Percentiles rank a stretch among this genome's conserved stretches.
These are phyloP conservation scores for Hylodesmum podocarpum DNA, from an alignment of 306 rosid species.

Conservation along the genomic window DNA sequence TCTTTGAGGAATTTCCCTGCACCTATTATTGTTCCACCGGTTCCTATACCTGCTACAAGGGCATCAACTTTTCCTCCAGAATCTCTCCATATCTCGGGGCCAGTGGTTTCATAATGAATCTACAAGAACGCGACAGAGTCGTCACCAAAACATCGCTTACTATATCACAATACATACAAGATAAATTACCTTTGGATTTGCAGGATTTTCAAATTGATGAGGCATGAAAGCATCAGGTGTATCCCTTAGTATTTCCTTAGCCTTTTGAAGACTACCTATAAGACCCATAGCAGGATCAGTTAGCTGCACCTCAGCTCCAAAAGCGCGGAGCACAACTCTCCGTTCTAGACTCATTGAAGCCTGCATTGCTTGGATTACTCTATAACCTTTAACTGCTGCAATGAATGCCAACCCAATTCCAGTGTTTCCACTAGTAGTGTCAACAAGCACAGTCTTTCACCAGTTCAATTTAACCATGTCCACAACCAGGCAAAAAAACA, in stretches of 20 bases:
- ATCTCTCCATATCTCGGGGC: constrained; percentile 84
- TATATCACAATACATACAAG: background rate
- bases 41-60: constrained; percentile 65
- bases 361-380: constrained; percentile 52
- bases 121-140: constrained; percentile 11
- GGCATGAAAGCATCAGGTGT: constrained; percentile 56
- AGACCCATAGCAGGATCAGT: constrained; percentile 55
- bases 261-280: constrained; percentile 48
- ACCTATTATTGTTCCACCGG: constrained; percentile 72
- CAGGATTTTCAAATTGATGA: constrained; percentile 58
- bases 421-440: constrained; percentile 73
- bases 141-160: background rate
- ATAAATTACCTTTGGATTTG: constrained; percentile 64
- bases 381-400: constrained; percentile 72
- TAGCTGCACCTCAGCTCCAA: constrained; percentile 68
- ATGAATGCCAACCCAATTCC: constrained; percentile 71
- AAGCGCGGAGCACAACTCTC: constrained; percentile 60
- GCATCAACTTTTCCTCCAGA: constrained; percentile 64
- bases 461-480: background rate
- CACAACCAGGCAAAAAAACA: constrained; percentile 23
- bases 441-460: constrained; percentile 61
- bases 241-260: constrained; percentile 40
- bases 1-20: constrained; percentile 72
- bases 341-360: constrained; percentile 63
- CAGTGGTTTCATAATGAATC: constrained; percentile 82